Evolutionary conservation across 768 basidiomycete genomes (phyloP).

Genomic region (Suillus decipiens): DNA sequence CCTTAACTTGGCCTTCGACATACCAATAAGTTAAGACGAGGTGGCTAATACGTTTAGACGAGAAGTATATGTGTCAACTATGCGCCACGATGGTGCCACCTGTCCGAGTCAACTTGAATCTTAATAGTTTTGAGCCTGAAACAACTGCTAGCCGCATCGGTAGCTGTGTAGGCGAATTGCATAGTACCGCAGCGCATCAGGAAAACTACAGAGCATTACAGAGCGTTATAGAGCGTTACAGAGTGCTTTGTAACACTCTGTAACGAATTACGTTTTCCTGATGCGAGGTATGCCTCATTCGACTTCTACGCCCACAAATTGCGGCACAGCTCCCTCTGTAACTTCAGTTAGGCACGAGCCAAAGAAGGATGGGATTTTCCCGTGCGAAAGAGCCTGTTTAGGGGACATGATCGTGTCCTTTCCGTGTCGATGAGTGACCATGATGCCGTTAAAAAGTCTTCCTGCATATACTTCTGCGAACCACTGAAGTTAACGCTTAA

Average conservation of each 20-base stretch:
- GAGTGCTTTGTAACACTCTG: no score
- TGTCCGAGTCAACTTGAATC: neutral
- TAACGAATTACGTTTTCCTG: no score
- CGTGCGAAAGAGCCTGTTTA: neutral
- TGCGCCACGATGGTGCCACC: neutral
- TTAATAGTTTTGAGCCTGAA: neutral
- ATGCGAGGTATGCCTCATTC: neutral
- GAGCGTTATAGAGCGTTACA: no score
- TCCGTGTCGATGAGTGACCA: neutral
- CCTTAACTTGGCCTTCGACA: neutral
- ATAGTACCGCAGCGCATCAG: neutral
- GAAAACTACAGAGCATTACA: no score
- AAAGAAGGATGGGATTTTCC: neutral
- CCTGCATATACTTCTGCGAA: no score
- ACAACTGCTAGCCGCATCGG: neutral
- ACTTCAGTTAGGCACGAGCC: neutral
- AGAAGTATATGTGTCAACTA: neutral
- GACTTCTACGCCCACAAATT: neutral
- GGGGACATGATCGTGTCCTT: neutral
- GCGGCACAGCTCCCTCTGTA: neutral
- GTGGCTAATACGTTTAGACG: neutral
- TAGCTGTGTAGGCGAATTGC: neutral
- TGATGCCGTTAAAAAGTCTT: neutral
- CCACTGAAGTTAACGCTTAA: no score
- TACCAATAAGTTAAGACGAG: neutral